Evolutionary conservation across 257 asterid species (phyloP), one percentile per base, ranked within the genome.

Genomic region (Plantago major): DNA sequence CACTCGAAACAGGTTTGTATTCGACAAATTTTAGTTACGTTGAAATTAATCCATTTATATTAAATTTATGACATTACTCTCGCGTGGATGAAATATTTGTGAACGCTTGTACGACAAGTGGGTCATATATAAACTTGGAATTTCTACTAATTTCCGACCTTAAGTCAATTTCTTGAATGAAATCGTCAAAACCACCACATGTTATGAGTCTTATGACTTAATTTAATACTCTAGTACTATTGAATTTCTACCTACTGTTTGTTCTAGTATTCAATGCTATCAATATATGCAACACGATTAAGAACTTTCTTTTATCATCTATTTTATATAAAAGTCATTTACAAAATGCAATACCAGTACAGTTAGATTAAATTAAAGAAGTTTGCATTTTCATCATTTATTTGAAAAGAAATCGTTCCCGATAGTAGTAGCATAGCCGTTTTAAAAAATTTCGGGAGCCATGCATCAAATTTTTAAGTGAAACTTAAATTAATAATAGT

Each of bases 1-100:
- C 57, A 93, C 96, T 44, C 60, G 97, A 65, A 87, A 93, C 85
- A 87, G 96, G 99, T 92, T 6, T 30, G 40, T 45, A 12, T 45
- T n/a, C n/a, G n/a, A n/a, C n/a, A n/a, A n/a, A n/a, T n/a, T n/a
- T n/a, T n/a, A n/a, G n/a, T n/a, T n/a, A n/a, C n/a, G n/a, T n/a
- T 51, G 56, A 26, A 51, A 26, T 51, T 30, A 18, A 18, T 19
- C 1, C 3, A 16, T 52, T 52, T 7, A 26, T 19, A 1, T 48
- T 52, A 3, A 10, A 37, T 19, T 13, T 30, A 30, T 19, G 9
- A 4, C 37, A 52, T 33, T 0, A 50, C 18, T 47, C 7, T 13
- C 13, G n/a, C 2, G 1, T 46, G 10, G 51, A 46, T 18, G 17
- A 46, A 51, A 51, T n/a, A 18, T 51, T 51, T 14, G 14, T 18